Base-by-base conservation (phyloP, 2,329 filamentous ascomycete genomes). In the Xylaria sp. region DNA sequence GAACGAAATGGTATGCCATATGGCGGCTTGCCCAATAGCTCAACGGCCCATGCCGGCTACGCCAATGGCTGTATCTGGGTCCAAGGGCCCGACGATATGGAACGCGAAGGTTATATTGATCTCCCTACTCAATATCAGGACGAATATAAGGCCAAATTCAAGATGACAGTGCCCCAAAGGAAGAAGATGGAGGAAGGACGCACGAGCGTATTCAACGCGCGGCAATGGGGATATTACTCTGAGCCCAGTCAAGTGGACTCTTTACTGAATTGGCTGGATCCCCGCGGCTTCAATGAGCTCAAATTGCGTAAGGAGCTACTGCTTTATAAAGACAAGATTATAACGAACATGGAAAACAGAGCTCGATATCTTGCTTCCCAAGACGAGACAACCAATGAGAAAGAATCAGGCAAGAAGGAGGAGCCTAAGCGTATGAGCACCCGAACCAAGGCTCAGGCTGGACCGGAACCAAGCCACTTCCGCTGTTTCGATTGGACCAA, bases 1-100 rank as follows among this genome's bases (percentile, higher is more conserved):
- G 96, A 99, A 81, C 91, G 95, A 70, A 99, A 98, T 76, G 96
- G 94, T 27, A 98, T 98, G 94, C 96, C 96, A 0, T 97, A 95
- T 76, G 93, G 87, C 36, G 96, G 96, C 4, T 85, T 98, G 64
- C 94, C 94, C 0, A 89, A 88, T 71, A 97, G 93, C 79, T 98
- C 94, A 17, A 98, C 95, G 1, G 92, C 93, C 0, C 85, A 90
- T 54, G 94, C 95, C 24, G 90, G 88, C 8, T 99, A 98, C 77
- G 94, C 95, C 48, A 99, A 98, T 78, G 96, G 93, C 8, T 93
- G 95, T 67, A 87, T 99, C 65, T 99, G 96, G 96, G 90, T 99
- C 14, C 96, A 99, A 80, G 96, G 96, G 0, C 96, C 96, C 0
- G 93, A 97, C 78, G 90, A 95, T 65, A 88, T 97, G 77, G 94